Evolutionary conservation across 202 grass and related monocot species (phyloP).

Genomic region (Saccharum hybrid): DNA sequence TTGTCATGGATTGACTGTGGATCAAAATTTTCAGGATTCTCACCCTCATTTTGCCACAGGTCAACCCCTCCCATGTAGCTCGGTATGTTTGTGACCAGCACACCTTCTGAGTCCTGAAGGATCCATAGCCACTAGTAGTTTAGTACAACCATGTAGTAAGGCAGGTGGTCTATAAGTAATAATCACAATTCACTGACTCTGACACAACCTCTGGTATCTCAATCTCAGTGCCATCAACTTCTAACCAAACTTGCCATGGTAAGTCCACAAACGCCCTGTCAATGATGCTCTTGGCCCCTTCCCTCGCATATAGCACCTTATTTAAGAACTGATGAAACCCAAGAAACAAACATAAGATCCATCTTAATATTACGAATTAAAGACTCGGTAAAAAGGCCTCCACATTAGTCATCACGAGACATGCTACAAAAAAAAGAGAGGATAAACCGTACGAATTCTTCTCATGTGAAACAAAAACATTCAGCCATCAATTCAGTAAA

Average conservation of each 20-base stretch:
- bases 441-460: background rate
- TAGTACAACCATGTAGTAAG: background rate
- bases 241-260: conserved; percentile 56
- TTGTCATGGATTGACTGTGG: conserved; percentile 68
- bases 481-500: background rate
- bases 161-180: background rate
- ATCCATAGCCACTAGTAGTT: background rate
- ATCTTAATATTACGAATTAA: background rate
- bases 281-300: conserved; percentile 65
- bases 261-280: conserved; percentile 60
- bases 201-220: conserved; percentile 61
- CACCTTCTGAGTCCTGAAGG: conserved; percentile 76
- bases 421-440: background rate
- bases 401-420: no score
- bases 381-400: background rate
- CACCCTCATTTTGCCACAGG: conserved; percentile 90
- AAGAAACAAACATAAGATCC: conserved; percentile 2
- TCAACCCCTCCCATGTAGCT: conserved; percentile 99
- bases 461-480: background rate
- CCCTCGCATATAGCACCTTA: conserved; percentile 71
- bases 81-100: conserved; percentile 85
- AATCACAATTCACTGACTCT: background rate
- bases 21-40: conserved; percentile 52
- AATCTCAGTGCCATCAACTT: conserved; percentile 57
- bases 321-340: conserved; percentile 65